Base-by-base conservation (phyloP, 371 early-diverging fungal species). In the Actinomortierella wolfii region DNA sequence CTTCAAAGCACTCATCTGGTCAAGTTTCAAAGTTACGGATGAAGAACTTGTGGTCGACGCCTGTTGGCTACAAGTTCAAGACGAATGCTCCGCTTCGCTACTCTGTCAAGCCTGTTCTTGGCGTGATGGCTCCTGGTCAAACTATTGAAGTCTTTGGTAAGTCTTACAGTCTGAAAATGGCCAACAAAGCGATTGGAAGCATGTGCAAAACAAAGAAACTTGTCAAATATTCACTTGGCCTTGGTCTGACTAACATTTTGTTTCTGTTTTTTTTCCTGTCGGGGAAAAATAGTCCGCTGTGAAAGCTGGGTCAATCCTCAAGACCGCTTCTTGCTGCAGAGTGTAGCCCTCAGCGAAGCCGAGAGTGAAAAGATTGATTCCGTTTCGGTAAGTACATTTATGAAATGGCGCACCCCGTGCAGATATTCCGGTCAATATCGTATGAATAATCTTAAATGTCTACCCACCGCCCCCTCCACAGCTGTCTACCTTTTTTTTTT, bases 11-110 rank as follows among this genome's bases (percentile, higher is more conserved):
- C 11, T 71, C 73, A 1, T 66, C 73, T 13, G 73, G 73, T 1
- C 39, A 66, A 17, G 73, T 71, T 3, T 71, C 65, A 18, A 75
- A 76, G 47, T 75, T 80, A 57, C 75, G 76, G 49, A 57, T 81
- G 45, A 83, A 74, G 25, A 79, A 78, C 43, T 45, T 76, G 59
- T 68, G 69, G 56, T 17, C 64, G 13, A 66, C 64, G 26, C 74
- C 78, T 9, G 83, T 84, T 14, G 83, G 81, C 17, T 86, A 79
- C 77, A 86, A 86, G 64, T 80, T 86, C 76, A 86, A 86, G 67
- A 86, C 87, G 51, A 86, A 86, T 54, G 83, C 87, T 0, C 87
- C 85, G 11, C 65, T 79, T 26, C 76, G 83, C 61, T 85, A 83
- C 50, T 79, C 81, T 29, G 87, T 86, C 48, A 83, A 83, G 48